Evolutionary conservation across 2,329 filamentous ascomycete species (phyloP), one percentile per base, ranked within the genome.

Genomic region (Cytospora chrysosperma): DNA sequence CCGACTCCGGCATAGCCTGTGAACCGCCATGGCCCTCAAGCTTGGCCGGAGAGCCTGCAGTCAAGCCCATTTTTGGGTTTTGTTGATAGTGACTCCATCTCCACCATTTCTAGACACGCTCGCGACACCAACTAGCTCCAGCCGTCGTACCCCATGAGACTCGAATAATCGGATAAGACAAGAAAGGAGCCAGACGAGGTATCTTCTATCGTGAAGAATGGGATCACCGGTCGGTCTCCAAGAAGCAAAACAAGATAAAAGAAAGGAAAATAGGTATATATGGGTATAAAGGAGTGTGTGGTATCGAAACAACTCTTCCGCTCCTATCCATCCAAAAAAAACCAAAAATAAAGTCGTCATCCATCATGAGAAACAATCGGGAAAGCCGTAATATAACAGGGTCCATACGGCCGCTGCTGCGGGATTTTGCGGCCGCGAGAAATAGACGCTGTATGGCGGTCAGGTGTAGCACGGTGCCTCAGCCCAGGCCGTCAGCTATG

Each of bases 281-380:
- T 55, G 56, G 61, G 61, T 59, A 60, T 60, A 64, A 66, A 66
- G 54, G 64, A 66, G 64, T 55, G 64, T 65, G 61, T 66, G 61
- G 53, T 65, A 65, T 63, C 61, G 50, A 63, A 63, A 40, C 53
- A 59, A 37, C 56, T 56, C 43, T 56, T 32, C 54, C 49, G 56
- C 52, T 63, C 34, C 53, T 17, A 53, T 47, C 57, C 52, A 57
- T 61, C 59, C 52, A 53, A 62, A 27, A 58, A 34, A 60, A 54
- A 13, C 50, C 27, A 52, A 58, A 59, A 30, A 34, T 50, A 51
- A 49, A 63, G 34, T 60, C 64, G 50, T 66, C 61, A 66, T 52
- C 57, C 61, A 56, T 66, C 64, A 56, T 65, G 47, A 65, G 49
- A 57, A 56, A 63, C 27, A 63, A 58, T 47, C 59, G 52, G 30